Percentiles rank a stretch among this genome's conserved stretches.
Evolutionary conservation across 768 basidiomycete species (phyloP).

Genomic region (Hydnum rufescens): DNA sequence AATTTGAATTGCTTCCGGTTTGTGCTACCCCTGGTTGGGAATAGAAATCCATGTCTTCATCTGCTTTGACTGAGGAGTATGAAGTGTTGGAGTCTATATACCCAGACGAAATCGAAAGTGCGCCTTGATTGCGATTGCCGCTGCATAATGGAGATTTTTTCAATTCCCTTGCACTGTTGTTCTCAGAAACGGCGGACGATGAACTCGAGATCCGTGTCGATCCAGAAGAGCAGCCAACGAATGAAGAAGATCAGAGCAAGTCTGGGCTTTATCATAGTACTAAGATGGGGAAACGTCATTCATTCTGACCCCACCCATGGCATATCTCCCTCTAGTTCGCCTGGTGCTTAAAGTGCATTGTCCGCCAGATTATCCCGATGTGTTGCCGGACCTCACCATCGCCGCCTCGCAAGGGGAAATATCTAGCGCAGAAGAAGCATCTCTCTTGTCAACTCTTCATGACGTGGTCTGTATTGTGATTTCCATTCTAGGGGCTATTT

Average conservation of each 20-base stretch:
- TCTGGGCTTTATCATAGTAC: slow-evolving; percentile 15
- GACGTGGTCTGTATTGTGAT: slow-evolving; percentile 38
- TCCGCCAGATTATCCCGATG: slow-evolving; percentile 67
- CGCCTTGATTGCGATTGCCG: slow-evolving; percentile 24
- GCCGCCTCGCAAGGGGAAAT: slow-evolving; percentile 44
- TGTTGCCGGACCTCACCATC: slow-evolving; percentile 50
- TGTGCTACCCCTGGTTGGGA: too few species aligned
- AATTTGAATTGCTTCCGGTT: too few species aligned
- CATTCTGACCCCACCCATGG: slow-evolving; percentile 8
- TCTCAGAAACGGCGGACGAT: slow-evolving; percentile 64
- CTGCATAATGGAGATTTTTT: too few species aligned
- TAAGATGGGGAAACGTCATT: slow-evolving; percentile 6
- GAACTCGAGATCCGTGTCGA: slow-evolving; percentile 71
- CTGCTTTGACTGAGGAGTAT: background rate
- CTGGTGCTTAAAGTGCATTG: slow-evolving; percentile 58
- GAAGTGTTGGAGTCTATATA: slow-evolving; percentile 93
- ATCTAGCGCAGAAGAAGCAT: slow-evolving; percentile 26
- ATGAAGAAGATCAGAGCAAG: slow-evolving; percentile 29
- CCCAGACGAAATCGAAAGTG: slow-evolving; percentile 81
- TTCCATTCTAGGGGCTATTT: slow-evolving; percentile 11
- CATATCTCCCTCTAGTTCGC: slow-evolving; percentile 33
- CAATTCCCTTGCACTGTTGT: slow-evolving; percentile 27
- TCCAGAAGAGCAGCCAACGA: slow-evolving; percentile 57
- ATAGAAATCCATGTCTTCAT: background rate
- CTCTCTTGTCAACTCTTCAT: slow-evolving; percentile 33